Base-by-base conservation (phyloP, 805 yeast species). In the Yarrowia sp. region DNA sequence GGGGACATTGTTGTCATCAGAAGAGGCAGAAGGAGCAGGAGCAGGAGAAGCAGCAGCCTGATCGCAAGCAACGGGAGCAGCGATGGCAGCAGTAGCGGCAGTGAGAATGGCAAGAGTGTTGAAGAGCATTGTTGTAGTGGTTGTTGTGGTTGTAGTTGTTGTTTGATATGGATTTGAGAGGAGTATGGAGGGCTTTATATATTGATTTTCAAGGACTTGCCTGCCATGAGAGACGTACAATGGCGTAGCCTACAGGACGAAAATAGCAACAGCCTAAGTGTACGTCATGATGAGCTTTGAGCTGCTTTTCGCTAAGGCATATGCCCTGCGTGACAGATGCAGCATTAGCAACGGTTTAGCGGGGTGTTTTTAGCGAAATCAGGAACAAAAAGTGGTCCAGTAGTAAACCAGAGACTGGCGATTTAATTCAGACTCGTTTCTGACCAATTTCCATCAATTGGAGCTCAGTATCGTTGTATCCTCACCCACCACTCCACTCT, bases 41-140 rank as follows among this genome's bases (percentile, higher is more conserved):
- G 31, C 31, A 22, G 22, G 18, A 13, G 11, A 15, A 18, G 39
- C 10, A 15, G 13, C 38, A 8, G 38, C n/a, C 53, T 48, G 53
- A 14, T 48, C 50, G 38, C 51, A 45, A 14, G 51, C 51, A 9
- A 45, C 35, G 38, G 51, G 51, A 14, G 51, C 51, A n/a, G 53
- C 53, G 33, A 48, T 15, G 9, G 53, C 53, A 8, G 53, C 39
- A 8, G 53, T 33, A 17, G 53, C 53, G 41, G 53, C 53, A 8
- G 53, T 33, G 15, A 33, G 39, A 17, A 33, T 11, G 53, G 39
- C 28, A 48, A 48, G 53, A 48, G 53, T 15, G 39, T 48, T 48
- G 53, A 48, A 48, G 11, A 48, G 53, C 53, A 48, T 48, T 48
- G 53, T 44, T 1, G 18, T 13, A 2, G 48, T 44, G 15, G 33